These are phyloP conservation scores for Aspergillus kassunensis DNA, from an alignment of 495 filamentous ascomycete species.

Conservation along the genomic window DNA sequence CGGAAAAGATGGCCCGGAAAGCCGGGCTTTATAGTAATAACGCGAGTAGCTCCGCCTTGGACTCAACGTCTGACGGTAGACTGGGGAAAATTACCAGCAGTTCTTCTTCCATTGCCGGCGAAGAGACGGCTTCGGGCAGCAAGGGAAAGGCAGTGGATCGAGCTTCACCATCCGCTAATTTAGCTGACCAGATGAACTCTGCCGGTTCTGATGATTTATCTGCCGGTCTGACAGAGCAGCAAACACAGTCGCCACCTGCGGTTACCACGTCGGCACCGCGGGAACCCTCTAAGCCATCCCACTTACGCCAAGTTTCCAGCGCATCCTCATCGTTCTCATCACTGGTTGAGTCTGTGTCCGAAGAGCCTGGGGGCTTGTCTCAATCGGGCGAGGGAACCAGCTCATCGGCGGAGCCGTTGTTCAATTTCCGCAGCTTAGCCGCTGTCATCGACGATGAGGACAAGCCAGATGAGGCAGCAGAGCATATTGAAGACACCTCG, in stretches of 20 bases:
- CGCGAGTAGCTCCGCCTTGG: conserved; percentile 37
- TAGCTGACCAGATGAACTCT: neutral
- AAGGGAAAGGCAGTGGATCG: conserved; percentile 87
- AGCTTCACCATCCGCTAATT: conserved; percentile 12
- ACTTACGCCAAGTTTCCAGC: conserved; percentile 75
- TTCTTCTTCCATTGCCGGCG: conserved; percentile 35
- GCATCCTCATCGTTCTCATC: conserved; percentile 79
- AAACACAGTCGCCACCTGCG: neutral
- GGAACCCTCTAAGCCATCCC: conserved; percentile 54
- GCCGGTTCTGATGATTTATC: conserved; percentile 1
- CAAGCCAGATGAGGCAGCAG: conserved; percentile 38
- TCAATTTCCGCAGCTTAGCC: conserved; percentile 86
- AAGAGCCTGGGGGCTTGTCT: conserved; percentile 27
- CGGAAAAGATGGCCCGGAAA: conserved; percentile 62
- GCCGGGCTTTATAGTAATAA: conserved; percentile 46
- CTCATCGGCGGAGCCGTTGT: conserved; percentile 68
- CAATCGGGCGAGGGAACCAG: conserved; percentile 45
- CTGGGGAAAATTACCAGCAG: conserved; percentile 32
- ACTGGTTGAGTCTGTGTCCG: conserved; percentile 58
- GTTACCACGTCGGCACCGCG: conserved; percentile 21
- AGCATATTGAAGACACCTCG: conserved; percentile 40
- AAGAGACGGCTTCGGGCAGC: conserved; percentile 34
- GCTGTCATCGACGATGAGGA: conserved; percentile 76
- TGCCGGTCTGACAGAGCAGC: neutral
- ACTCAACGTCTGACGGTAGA: conserved; percentile 24